These are phyloP conservation scores for Amaranthus cruentus DNA, from an alignment of 148 eudicot species.

Conservation along the genomic window DNA sequence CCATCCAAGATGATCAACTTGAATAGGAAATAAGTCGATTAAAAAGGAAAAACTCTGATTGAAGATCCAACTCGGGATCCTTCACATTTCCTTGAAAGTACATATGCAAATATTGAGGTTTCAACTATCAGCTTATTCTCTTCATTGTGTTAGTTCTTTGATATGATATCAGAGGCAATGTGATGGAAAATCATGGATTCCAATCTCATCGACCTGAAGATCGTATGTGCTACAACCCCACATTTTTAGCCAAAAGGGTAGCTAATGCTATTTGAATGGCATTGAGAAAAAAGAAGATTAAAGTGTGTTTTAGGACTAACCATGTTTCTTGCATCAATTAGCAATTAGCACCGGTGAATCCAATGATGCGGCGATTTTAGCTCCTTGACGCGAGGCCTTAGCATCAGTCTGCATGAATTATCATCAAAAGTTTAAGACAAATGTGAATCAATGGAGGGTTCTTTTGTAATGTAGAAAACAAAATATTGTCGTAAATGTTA, in stretches of 20 bases:
- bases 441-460: neutral
- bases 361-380: constrained; percentile 7
- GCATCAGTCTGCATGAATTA: constrained; percentile 26
- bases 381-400: constrained; percentile 17
- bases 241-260: no score
- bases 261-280: neutral
- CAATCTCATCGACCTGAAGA: no score
- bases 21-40: neutral
- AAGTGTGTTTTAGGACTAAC: constrained; percentile 23
- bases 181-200: no score
- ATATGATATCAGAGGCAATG: no score
- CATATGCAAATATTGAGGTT: neutral
- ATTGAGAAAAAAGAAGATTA: neutral
- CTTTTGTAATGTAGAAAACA: no score
- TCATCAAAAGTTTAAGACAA: neutral
- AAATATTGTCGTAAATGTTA: neutral
- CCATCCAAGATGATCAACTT: no score
- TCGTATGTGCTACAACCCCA: no score
- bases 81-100: neutral
- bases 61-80: neutral
- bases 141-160: no score
- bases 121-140: no score
- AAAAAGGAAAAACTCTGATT: no score
- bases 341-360: constrained; percentile 9
- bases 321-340: constrained; percentile 34